Percentiles rank a stretch among this genome's conserved stretches.
Evolutionary conservation across 371 early-diverging fungal genomes (phyloP).

Genomic region (Actinomucor elegans): DNA sequence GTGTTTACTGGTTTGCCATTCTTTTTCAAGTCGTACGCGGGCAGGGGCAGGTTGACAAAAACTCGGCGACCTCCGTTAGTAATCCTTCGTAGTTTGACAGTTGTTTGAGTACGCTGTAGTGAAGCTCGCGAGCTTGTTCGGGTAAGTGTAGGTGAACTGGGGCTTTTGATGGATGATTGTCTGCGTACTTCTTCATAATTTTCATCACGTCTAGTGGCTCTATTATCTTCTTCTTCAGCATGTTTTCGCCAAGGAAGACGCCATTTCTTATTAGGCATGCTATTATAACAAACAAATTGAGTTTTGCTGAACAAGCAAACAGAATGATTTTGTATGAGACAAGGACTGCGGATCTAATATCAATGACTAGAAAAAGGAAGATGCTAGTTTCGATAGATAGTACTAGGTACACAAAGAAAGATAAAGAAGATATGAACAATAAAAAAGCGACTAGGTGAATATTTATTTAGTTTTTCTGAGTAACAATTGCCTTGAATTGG

Average conservation of each 20-base stretch:
- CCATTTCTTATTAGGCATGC: background rate
- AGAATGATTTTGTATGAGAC: too few species aligned
- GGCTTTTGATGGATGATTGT: background rate
- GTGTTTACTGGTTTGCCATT: constrained; percentile 50
- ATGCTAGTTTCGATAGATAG: too few species aligned
- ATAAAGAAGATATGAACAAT: background rate
- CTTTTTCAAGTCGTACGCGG: constrained; percentile 48
- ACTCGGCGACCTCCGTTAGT: constrained; percentile 53
- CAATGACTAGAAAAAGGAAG: too few species aligned
- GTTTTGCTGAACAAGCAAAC: background rate
- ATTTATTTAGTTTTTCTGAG: background rate
- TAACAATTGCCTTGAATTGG: constrained; percentile 5
- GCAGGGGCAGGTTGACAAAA: constrained; percentile 67
- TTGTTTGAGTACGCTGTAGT: constrained; percentile 13
- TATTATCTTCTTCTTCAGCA: background rate
- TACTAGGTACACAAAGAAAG: background rate
- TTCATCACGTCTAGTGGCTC: background rate
- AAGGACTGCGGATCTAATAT: too few species aligned
- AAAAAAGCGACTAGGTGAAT: constrained; percentile 2
- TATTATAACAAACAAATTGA: background rate
- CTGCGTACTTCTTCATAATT: constrained; percentile 1
- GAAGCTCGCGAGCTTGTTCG: background rate
- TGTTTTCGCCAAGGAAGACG: background rate
- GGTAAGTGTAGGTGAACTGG: background rate
- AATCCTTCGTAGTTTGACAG: constrained; percentile 36